A percentile compares a stretch with the other conserved stretches of the same genome.
Conservation (phyloP, 2,329 filamentous ascomycete species). For the Pestalotiopsis fici region DNA sequence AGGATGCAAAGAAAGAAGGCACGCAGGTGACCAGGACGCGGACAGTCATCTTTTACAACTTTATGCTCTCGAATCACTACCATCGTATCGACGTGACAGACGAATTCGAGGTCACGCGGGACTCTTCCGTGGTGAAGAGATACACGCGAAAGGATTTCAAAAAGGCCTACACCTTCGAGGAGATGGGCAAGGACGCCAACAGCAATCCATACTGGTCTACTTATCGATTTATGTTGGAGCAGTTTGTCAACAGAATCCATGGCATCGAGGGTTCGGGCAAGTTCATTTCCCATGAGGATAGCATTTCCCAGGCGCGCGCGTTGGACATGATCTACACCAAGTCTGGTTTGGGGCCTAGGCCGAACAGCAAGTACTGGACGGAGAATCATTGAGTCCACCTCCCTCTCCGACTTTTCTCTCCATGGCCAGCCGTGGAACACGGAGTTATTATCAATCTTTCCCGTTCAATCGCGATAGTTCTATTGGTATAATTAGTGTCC, state of each 20-base stretch:
- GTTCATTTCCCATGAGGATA: conserved; percentile 43
- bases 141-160: conserved; percentile 24
- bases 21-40: conserved; percentile 5
- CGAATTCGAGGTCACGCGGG: conserved; percentile 15
- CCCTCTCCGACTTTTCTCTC: too few relatives aligned
- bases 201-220: conserved; percentile 39
- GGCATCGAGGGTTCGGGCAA: conserved; percentile 31
- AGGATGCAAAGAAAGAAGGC: background rate
- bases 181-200: conserved; percentile 27
- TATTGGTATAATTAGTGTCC: too few relatives aligned
- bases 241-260: conserved; percentile 46
- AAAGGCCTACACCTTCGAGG: conserved; percentile 34
- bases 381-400: background rate
- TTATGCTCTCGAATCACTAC: conserved; percentile 23
- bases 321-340: conserved; percentile 47
- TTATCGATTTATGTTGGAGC: conserved; percentile 46
- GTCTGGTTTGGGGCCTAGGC: conserved; percentile 25
- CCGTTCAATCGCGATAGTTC: too few relatives aligned
- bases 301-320: conserved; percentile 42
- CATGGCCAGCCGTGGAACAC: too few relatives aligned
- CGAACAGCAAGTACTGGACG: conserved; percentile 9
- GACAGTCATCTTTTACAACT: conserved; percentile 25
- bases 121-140: conserved; percentile 17
- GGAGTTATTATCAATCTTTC: too few relatives aligned
- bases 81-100: conserved; percentile 37